phyloP scores from a whole-genome alignment of 1,139 yeast genomes.

The Lodderomyces orthopsilosis region DNA sequence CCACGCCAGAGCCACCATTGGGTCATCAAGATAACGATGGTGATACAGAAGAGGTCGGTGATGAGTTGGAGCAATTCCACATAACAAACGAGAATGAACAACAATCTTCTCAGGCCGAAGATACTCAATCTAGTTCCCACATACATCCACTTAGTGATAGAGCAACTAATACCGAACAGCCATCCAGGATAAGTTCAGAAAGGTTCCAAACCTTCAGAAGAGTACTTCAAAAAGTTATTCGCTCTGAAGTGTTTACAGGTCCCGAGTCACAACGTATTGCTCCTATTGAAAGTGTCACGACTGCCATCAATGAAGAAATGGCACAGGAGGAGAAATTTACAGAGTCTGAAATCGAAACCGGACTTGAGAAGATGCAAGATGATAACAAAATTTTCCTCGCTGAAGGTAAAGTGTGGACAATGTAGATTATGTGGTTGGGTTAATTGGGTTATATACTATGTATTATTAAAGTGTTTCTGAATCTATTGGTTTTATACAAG shows the following conservation, averaged over 20 bases:
- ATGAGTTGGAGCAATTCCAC: conserved; percentile 3
- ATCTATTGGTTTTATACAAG: no score
- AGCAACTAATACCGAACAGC: conserved; percentile 16
- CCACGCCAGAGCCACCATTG: conserved; percentile 10
- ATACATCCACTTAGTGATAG: conserved; percentile 27
- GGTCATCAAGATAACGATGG: conserved; percentile 7
- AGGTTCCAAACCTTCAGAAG: conserved; percentile 46
- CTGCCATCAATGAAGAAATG: conserved; percentile 48
- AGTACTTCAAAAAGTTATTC: conserved; percentile 45
- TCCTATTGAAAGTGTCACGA: conserved; percentile 41
- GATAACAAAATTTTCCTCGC: conserved; percentile 60
- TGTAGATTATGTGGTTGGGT: conserved; percentile 5
- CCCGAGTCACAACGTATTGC: conserved; percentile 37
- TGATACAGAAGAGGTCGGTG: not conserved
- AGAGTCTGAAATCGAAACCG: conserved; percentile 51
- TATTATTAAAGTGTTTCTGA: not conserved
- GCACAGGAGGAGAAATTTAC: conserved; percentile 62
- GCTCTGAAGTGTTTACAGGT: conserved; percentile 46
- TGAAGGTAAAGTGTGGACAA: conserved; percentile 52
- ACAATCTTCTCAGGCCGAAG: not conserved
- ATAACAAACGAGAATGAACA: conserved; percentile 2
- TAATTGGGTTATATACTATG: not conserved
- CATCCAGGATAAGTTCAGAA: conserved; percentile 41
- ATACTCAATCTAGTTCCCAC: not conserved
- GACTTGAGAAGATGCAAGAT: conserved; percentile 48